Conservation (phyloP, 2,329 filamentous ascomycete species). For the Talaromyces sp. region DNA sequence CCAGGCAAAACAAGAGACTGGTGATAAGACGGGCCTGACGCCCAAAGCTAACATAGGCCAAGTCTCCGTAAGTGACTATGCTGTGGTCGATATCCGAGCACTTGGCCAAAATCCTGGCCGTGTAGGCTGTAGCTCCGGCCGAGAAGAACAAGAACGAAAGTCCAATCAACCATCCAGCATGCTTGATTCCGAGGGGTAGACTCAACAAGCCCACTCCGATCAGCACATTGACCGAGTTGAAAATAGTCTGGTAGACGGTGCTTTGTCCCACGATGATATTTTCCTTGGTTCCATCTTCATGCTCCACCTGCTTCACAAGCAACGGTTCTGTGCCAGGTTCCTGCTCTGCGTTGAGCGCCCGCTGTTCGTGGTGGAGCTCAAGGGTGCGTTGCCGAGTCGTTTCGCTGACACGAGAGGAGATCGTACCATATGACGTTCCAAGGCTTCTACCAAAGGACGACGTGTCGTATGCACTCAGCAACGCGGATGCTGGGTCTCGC, state of each 20-base stretch:
- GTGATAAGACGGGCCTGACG: constrained; percentile 73
- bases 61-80: constrained; percentile 88
- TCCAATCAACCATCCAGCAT: constrained; percentile 84
- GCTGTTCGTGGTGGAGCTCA: constrained; percentile 48
- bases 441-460: constrained; percentile 70
- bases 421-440: constrained; percentile 57
- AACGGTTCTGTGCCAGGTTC: constrained; percentile 66
- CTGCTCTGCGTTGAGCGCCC: constrained; percentile 38
- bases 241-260: constrained; percentile 91
- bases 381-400: constrained; percentile 54
- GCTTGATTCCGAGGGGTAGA: constrained; percentile 79
- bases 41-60: constrained; percentile 88
- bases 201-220: constrained; percentile 88
- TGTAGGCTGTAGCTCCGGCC: constrained; percentile 75
- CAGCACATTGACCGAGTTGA: constrained; percentile 92
- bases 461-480: constrained; percentile 46
- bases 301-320: constrained; percentile 82
- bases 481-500: neutral
- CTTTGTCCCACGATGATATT: constrained; percentile 85
- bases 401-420: constrained; percentile 53
- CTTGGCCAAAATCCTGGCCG: constrained; percentile 75
- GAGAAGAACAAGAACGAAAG: constrained; percentile 68
- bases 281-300: constrained; percentile 75
- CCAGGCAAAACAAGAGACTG: constrained; percentile 80
- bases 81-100: constrained; percentile 82